phyloP scores from a whole-genome alignment of 2,329 filamentous ascomycete species.

The Trichophyton benhamiae region DNA sequence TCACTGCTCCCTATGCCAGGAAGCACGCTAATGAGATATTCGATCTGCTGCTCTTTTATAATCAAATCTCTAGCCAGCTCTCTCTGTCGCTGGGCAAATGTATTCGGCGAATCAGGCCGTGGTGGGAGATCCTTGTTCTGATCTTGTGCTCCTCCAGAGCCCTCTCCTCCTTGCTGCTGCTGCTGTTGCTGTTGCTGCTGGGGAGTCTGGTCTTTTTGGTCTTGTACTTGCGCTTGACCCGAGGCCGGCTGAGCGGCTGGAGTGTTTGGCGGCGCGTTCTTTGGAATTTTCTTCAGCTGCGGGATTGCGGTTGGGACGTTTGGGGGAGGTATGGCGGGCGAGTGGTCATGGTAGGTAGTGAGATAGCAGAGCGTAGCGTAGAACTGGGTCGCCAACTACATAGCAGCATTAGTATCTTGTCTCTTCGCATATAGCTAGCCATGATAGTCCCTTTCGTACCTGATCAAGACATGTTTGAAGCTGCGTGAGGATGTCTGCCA shows the following conservation, averaged over 20 bases:
- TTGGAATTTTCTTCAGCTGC: constrained; percentile 30
- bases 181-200: constrained; percentile 9
- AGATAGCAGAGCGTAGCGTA: constrained; percentile 40
- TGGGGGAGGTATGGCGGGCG: constrained; percentile 24
- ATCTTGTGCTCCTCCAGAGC: not conserved
- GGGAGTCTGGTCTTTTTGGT: constrained; percentile 4
- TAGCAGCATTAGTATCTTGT: not conserved
- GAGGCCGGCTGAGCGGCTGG: constrained; percentile 9
- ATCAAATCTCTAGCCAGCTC: constrained; percentile 39
- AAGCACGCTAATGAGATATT: constrained; percentile 35
- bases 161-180: constrained; percentile 7
- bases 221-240: constrained; percentile 13
- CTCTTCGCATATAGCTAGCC: not conserved
- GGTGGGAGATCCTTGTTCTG: not conserved
- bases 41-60: constrained; percentile 40
- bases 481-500: constrained; percentile 40
- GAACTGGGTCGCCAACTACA: constrained; percentile 39
- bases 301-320: constrained; percentile 25
- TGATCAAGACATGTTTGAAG: constrained; percentile 41
- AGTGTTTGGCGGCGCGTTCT: constrained; percentile 24
- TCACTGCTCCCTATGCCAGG: constrained; percentile 36
- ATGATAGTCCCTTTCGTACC: constrained; percentile 16
- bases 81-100: constrained; percentile 33
- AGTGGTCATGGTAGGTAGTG: constrained; percentile 35
- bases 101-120: constrained; percentile 29